phyloP scores from a whole-genome alignment of 2,329 filamentous ascomycete species.

The Colletotrichum higginsianum region DNA sequence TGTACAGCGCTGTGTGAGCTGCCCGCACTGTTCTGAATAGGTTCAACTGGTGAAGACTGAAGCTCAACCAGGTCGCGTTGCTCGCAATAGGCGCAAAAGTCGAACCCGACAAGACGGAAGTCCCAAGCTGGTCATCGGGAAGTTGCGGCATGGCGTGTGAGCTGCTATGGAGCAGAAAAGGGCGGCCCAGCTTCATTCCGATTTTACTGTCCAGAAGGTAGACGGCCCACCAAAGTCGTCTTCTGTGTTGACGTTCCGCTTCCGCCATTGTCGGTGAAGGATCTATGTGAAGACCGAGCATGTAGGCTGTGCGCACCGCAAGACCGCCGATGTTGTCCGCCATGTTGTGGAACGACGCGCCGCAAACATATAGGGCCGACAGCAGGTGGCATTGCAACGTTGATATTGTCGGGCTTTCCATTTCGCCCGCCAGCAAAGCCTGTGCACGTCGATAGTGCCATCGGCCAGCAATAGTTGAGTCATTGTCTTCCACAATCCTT shows the following conservation, averaged over 20 bases:
- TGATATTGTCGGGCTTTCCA: conserved; percentile 62
- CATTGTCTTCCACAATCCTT: conserved; percentile 44
- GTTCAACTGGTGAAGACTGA: conserved; percentile 4
- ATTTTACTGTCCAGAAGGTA: conserved; percentile 64
- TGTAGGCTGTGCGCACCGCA: conserved; percentile 61
- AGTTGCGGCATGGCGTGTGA: not conserved
- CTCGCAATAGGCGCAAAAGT: conserved; percentile 8
- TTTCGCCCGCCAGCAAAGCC: conserved; percentile 57
- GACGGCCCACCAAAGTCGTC: conserved; percentile 67
- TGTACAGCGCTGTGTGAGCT: conserved; percentile 2
- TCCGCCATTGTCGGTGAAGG: conserved; percentile 53
- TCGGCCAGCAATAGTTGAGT: conserved; percentile 60
- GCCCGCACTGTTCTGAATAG: not conserved
- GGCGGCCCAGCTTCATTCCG: conserved; percentile 63
- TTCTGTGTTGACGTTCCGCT: conserved; percentile 59
- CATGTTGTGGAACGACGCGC: conserved; percentile 64
- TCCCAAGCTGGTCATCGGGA: conserved; percentile 15
- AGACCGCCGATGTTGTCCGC: conserved; percentile 57
- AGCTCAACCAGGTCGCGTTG: conserved; percentile 11
- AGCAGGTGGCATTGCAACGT: conserved; percentile 65
- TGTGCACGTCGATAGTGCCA: conserved; percentile 64
- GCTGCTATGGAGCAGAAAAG: conserved; percentile 49
- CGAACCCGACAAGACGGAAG: conserved; percentile 6
- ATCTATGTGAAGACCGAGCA: conserved; percentile 64
- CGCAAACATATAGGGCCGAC: conserved; percentile 61